These are phyloP conservation scores for Zelonia costaricensis DNA, from an alignment of 208 protist species.

Conservation along the genomic window DNA sequence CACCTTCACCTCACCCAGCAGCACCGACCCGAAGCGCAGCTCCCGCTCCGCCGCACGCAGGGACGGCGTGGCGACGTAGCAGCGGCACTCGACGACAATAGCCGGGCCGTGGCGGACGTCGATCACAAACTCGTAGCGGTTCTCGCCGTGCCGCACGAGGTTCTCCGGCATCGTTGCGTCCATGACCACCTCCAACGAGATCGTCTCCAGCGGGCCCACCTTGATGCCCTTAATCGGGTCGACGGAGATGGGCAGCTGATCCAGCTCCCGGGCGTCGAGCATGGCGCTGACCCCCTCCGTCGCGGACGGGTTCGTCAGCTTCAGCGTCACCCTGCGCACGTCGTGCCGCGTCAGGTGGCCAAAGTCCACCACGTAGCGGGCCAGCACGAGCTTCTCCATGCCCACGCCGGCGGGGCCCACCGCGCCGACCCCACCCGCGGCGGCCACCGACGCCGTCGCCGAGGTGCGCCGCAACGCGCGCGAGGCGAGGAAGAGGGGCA, in stretches of 20 bases:
- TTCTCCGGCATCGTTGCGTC: constrained; percentile 32
- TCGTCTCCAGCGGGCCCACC: constrained; percentile 52
- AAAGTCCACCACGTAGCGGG: constrained; percentile 93
- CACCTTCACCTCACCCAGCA: constrained; percentile 82
- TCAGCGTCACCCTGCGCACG: constrained; percentile 68
- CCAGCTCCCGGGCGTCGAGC: constrained; percentile 80
- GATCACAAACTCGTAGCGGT: constrained; percentile 76
- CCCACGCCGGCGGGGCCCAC: constrained; percentile 2
- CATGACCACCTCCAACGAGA: constrained; percentile 59
- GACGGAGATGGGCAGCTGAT: constrained; percentile 53
- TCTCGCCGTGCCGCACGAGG: constrained; percentile 54
- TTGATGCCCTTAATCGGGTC: constrained; percentile 80
- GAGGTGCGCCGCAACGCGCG: constrained; percentile 57
- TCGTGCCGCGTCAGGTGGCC: constrained; percentile 92
- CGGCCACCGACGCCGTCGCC: constrained; percentile 39
- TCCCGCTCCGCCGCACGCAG: constrained; percentile 59
- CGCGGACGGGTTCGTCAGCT: constrained; percentile 85
- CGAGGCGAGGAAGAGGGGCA: constrained; percentile 21
- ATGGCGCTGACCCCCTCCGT: constrained; percentile 58
- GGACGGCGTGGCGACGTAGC: constrained; percentile 91
- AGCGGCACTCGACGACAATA: constrained; percentile 82
- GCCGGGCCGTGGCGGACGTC: constrained; percentile 86
- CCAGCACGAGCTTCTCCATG: constrained; percentile 67
- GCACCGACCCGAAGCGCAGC: constrained; percentile 90
- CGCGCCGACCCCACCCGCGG: too few relatives aligned